Percentiles rank a stretch among this genome's conserved stretches.
Evolutionary conservation across 1,284 basidiomycete genomes (phyloP).

Genomic region (Entoloma clypeatum): DNA sequence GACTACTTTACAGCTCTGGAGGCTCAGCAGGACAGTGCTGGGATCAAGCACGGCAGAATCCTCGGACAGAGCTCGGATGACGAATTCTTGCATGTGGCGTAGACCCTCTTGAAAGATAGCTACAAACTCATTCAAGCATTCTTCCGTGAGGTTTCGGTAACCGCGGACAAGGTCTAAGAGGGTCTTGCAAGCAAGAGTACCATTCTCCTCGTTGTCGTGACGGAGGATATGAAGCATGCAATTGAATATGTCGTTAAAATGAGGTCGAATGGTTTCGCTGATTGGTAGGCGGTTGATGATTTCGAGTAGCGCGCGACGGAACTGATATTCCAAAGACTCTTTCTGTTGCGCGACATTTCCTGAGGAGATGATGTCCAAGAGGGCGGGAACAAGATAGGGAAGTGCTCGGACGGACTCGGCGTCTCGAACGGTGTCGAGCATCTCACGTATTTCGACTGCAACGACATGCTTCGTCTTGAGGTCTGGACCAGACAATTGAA

Average conservation of each 20-base stretch:
- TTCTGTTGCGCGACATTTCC: slow-evolving; percentile 77
- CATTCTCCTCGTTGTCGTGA: slow-evolving; percentile 97
- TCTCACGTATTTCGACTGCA: slow-evolving; percentile 82
- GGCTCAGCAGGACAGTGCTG: slow-evolving; percentile 61
- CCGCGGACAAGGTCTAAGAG: slow-evolving; percentile 80
- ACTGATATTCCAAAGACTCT: slow-evolving; percentile 80
- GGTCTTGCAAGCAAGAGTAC: slow-evolving; percentile 87
- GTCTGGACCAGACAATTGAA: slow-evolving; percentile 40
- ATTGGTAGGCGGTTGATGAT: slow-evolving; percentile 87
- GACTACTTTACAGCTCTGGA: slow-evolving; percentile 91
- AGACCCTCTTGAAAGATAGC: slow-evolving; percentile 76
- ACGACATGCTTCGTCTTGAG: slow-evolving; percentile 65
- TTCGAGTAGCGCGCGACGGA: slow-evolving; percentile 83
- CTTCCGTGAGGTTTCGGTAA: slow-evolving; percentile 73
- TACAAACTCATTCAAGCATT: slow-evolving; percentile 79
- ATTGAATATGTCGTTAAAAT: slow-evolving; percentile 68
- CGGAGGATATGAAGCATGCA: slow-evolving; percentile 81
- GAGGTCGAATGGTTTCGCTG: slow-evolving; percentile 73
- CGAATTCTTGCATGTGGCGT: slow-evolving; percentile 71
- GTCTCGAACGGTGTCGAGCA: slow-evolving; percentile 82
- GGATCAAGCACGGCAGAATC: slow-evolving; percentile 52
- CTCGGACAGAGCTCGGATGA: slow-evolving; percentile 74
- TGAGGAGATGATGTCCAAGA: slow-evolving; percentile 75
- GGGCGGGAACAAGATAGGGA: slow-evolving; percentile 72
- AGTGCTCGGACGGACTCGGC: slow-evolving; percentile 74